Conservation (phyloP, 2,329 filamentous ascomycete species). For the Beauveria australis region DNA sequence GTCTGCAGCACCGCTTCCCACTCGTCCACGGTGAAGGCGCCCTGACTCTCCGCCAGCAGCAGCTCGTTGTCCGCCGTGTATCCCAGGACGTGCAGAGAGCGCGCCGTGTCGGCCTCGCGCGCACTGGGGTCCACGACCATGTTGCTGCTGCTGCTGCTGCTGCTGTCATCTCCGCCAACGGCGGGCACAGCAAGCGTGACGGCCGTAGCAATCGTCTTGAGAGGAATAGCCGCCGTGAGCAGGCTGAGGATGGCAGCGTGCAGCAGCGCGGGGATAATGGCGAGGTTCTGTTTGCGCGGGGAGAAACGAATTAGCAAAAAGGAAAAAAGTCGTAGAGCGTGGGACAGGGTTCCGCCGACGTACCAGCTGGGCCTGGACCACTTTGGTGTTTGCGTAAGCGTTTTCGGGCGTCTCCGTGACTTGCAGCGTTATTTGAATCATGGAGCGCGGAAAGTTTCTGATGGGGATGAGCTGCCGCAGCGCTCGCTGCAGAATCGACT, state of each 20-base stretch:
- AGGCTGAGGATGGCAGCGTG: slow-evolving; percentile 73
- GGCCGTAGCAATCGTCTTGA: slow-evolving; percentile 64
- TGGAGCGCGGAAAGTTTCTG: slow-evolving; percentile 64
- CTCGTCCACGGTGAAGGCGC: slow-evolving; percentile 63
- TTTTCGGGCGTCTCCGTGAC: slow-evolving; percentile 61
- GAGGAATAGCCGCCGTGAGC: slow-evolving; percentile 72
- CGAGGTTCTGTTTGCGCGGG: slow-evolving; percentile 51
- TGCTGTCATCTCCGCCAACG: slow-evolving; percentile 24
- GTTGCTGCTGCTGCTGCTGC: neutral
- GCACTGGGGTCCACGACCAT: slow-evolving; percentile 54
- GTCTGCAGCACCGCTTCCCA: slow-evolving; percentile 65
- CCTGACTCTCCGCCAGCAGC: slow-evolving; percentile 74
- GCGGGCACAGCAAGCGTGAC: slow-evolving; percentile 52
- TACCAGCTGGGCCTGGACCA: slow-evolving; percentile 54
- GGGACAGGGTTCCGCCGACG: slow-evolving; percentile 18
- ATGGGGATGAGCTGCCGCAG: slow-evolving; percentile 68
- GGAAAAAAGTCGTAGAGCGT: neutral
- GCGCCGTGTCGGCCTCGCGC: slow-evolving; percentile 51
- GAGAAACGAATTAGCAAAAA: neutral
- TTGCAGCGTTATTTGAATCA: slow-evolving; percentile 79
- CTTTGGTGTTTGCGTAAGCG: slow-evolving; percentile 52
- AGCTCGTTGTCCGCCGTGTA: slow-evolving; percentile 69
- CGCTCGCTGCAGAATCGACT: slow-evolving; percentile 64
- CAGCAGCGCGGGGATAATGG: slow-evolving; percentile 71
- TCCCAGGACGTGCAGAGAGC: slow-evolving; percentile 73